Conservation (phyloP, 345 rosid species). For the Hibiscus mutabilis region DNA sequence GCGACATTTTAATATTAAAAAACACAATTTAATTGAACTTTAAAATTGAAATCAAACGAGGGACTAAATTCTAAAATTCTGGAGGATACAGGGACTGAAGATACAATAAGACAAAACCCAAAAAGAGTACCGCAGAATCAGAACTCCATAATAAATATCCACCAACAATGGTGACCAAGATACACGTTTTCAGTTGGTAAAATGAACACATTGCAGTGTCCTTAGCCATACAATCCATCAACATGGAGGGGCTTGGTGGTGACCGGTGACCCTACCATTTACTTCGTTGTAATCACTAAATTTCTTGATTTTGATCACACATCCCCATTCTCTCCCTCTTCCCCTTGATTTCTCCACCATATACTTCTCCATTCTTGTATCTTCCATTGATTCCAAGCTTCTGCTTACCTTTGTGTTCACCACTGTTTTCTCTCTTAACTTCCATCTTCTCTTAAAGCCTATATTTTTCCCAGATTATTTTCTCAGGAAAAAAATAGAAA, state of each 20-base stretch:
- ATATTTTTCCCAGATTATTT: conserved; percentile 1
- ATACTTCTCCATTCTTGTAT: background rate
- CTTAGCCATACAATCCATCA: background rate
- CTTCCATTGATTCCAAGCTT: background rate
- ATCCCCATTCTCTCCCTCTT: background rate
- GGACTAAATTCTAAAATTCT: too few relatives aligned
- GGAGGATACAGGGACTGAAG: background rate
- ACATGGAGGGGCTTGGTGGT: background rate
- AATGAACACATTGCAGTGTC: background rate
- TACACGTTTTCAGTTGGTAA: background rate
- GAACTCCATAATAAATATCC: background rate
- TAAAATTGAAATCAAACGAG: too few relatives aligned
- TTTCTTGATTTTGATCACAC: background rate
- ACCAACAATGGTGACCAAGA: background rate
- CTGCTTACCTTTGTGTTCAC: background rate
- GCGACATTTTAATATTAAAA: too few relatives aligned
- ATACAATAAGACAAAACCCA: background rate
- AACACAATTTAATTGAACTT: too few relatives aligned
- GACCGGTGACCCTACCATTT: background rate
- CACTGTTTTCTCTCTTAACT: background rate
- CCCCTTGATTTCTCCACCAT: background rate
- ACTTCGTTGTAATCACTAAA: background rate
- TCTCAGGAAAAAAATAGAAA: background rate
- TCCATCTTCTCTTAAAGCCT: background rate
- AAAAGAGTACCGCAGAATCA: background rate